Evolutionary conservation across 1,139 yeast species (phyloP).

Genomic region (Candida labiduridarum): DNA sequence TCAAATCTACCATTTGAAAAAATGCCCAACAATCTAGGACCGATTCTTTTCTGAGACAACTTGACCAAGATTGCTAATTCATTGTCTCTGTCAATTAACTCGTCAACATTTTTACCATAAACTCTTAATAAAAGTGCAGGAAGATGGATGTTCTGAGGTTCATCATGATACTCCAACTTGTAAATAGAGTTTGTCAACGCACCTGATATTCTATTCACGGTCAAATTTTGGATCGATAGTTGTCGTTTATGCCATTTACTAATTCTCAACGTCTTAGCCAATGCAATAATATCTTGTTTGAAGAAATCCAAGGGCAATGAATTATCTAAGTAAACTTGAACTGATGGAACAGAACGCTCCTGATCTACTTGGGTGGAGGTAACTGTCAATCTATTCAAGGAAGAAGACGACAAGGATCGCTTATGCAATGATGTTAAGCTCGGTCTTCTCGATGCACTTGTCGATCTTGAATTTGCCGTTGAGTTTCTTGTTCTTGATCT

Average conservation of each 20-base stretch:
- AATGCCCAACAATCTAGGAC: slow-evolving; percentile 86
- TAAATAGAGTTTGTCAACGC: slow-evolving; percentile 93
- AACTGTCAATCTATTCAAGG: slow-evolving; percentile 26
- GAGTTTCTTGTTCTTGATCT: slow-evolving; percentile 41
- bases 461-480: slow-evolving; percentile 37
- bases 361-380: slow-evolving; percentile 32
- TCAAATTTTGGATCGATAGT: slow-evolving; percentile 48
- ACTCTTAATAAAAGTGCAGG: slow-evolving; percentile 69
- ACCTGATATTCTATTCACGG: slow-evolving; percentile 70
- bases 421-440: slow-evolving; percentile 25
- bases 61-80: slow-evolving; percentile 76
- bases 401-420: slow-evolving; percentile 31
- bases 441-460: slow-evolving; percentile 41
- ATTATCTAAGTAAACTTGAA: slow-evolving; percentile 58
- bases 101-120: slow-evolving; percentile 89
- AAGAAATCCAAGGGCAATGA: slow-evolving; percentile 81
- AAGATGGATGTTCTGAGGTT: slow-evolving; percentile 25
- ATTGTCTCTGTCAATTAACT: slow-evolving; percentile 80
- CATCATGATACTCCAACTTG: slow-evolving; percentile 52
- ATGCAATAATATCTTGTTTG: slow-evolving; percentile 74
- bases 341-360: slow-evolving; percentile 39
- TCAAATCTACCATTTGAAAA: slow-evolving; percentile 91
- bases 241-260: slow-evolving; percentile 73
- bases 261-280: slow-evolving; percentile 64
- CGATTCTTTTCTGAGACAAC: slow-evolving; percentile 76